Evolutionary conservation across 345 rosid genomes (phyloP).

Genomic region (Nephelium lappaceum): DNA sequence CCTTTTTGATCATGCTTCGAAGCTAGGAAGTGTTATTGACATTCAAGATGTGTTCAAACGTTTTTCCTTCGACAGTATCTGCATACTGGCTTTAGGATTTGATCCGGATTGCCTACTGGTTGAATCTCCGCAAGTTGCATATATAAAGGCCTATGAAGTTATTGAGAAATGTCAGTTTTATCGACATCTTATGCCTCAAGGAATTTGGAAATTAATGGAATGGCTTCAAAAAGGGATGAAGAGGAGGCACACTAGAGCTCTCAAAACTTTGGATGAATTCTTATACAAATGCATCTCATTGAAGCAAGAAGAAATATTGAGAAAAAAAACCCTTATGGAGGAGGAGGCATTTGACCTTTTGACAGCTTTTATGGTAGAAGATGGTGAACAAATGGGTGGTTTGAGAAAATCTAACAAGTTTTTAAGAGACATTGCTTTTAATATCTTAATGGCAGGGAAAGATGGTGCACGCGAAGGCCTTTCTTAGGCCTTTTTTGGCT

Average conservation of each 20-base stretch:
- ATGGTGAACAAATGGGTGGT: neutral
- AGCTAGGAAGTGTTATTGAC: conserved; percentile 10
- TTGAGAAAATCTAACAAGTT: conserved; percentile 15
- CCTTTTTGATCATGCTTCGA: conserved; percentile 8
- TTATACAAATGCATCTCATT: neutral
- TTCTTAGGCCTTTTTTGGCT: conserved; percentile 49
- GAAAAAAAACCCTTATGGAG: neutral
- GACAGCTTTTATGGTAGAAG: conserved; percentile 22
- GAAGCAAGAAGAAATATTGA: conserved; percentile 5
- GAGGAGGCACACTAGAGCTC: conserved; percentile 19
- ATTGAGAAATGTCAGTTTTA: conserved; percentile 20
- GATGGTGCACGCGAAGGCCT: conserved; percentile 39
- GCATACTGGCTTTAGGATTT: conserved; percentile 22
- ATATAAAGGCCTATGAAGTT: conserved; percentile 13
- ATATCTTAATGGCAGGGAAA: conserved; percentile 41
- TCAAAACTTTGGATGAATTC: conserved; percentile 16
- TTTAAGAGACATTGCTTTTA: conserved; percentile 29
- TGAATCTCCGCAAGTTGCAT: conserved; percentile 18
- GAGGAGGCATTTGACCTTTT: conserved; percentile 24
- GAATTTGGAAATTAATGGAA: conserved; percentile 26
- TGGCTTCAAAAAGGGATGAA: conserved; percentile 31
- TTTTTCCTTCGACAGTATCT: conserved; percentile 30
- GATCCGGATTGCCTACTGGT: conserved; percentile 26
- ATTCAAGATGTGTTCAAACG: conserved; percentile 36
- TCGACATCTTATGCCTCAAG: conserved; percentile 15